Percentiles rank a stretch among this genome's conserved stretches.
Conservation (phyloP, 2,329 filamentous ascomycete species). For the Aspergillus sp. region DNA sequence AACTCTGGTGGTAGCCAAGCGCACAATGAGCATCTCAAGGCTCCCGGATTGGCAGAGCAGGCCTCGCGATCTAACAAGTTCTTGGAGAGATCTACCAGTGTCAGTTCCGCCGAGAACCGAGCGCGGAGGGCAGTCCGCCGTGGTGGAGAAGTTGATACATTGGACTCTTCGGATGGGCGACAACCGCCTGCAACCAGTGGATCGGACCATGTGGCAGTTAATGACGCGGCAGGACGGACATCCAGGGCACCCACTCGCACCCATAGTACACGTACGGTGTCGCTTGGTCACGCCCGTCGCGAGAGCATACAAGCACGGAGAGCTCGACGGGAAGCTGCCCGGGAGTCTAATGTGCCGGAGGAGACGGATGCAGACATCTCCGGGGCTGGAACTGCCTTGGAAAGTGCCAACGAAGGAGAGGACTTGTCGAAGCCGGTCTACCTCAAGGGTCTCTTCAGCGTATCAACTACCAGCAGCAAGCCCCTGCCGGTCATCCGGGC, state of each 20-base stretch:
- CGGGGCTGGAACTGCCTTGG: conserved; percentile 45
- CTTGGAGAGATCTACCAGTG: conserved; percentile 80
- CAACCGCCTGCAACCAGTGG: conserved; percentile 70
- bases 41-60: conserved; percentile 58
- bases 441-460: conserved; percentile 93
- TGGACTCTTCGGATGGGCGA: conserved; percentile 46
- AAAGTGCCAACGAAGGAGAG: conserved; percentile 54
- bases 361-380: conserved; percentile 79
- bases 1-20: conserved; percentile 55
- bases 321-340: conserved; percentile 62
- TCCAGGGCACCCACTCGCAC: conserved; percentile 50
- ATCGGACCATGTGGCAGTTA: conserved; percentile 64
- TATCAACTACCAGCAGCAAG: conserved; percentile 91
- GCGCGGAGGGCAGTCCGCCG: conserved; percentile 53
- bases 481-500: conserved; percentile 76
- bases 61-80: conserved; percentile 58
- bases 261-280: conserved; percentile 70
- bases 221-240: conserved; percentile 39
- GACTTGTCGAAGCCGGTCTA: conserved; percentile 82
- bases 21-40: conserved; percentile 70
- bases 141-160: conserved; percentile 48
- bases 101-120: conserved; percentile 78
- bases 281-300: conserved; percentile 76
- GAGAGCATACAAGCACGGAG: conserved; percentile 89
- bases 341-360: conserved; percentile 75